Evolutionary conservation across 164 flowering plant species (phyloP).

Genomic region (Magnolia sinica): DNA sequence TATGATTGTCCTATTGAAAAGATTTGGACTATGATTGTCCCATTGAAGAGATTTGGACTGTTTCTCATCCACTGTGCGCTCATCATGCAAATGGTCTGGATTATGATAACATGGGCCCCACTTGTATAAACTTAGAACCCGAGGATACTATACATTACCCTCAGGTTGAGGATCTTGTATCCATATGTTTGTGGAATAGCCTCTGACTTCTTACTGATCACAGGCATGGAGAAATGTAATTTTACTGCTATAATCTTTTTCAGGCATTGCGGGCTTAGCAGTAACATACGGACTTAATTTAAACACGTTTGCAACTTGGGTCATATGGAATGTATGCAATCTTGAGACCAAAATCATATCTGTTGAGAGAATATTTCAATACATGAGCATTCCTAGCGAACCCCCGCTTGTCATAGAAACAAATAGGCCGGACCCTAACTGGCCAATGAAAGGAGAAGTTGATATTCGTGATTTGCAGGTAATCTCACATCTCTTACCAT

Average conservation of each 20-base stretch:
- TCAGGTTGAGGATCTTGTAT: background rate
- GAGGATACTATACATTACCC: background rate
- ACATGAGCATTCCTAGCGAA: conserved; percentile 24
- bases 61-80: background rate
- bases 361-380: conserved; percentile 36
- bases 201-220: background rate
- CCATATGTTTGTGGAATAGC: background rate
- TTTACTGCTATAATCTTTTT: conserved; percentile 2
- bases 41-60: background rate
- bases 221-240: background rate
- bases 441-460: conserved; percentile 26
- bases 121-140: background rate
- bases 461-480: conserved; percentile 22
- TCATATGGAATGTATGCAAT: conserved; percentile 35
- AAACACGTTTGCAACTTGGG: conserved; percentile 27
- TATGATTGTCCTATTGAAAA: no score
- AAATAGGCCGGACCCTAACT: conserved; percentile 17
- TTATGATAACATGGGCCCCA: background rate
- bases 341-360: conserved; percentile 50
- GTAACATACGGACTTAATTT: conserved; percentile 51
- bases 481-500: background rate
- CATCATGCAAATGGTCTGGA: background rate
- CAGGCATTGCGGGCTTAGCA: conserved; percentile 46
- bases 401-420: conserved; percentile 25
- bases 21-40: no score